These are phyloP conservation scores for Euphorbia pulcherrima DNA, from an alignment of 345 rosid genomes.

Conservation along the genomic window DNA sequence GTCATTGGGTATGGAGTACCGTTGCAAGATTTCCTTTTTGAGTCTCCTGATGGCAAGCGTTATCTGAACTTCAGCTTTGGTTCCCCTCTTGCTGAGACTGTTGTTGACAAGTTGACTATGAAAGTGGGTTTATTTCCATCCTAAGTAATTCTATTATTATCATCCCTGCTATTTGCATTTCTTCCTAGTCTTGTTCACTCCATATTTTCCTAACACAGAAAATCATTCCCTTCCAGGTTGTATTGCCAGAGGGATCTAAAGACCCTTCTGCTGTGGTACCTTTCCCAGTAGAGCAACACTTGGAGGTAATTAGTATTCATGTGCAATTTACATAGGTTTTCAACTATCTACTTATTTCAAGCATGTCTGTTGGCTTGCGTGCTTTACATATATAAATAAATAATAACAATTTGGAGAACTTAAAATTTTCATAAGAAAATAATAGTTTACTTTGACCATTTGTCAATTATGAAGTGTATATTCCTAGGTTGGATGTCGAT, in stretches of 20 bases:
- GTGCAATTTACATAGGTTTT: too few relatives aligned
- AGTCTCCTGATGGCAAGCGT: slow-evolving; percentile 81
- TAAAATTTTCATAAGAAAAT: neutral
- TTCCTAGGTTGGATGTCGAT: neutral
- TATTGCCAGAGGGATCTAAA: slow-evolving; percentile 92
- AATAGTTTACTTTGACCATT: slow-evolving; percentile 4
- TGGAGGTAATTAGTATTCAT: slow-evolving; percentile 49
- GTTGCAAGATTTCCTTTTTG: slow-evolving; percentile 81
- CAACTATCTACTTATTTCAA: neutral
- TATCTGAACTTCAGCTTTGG: slow-evolving; percentile 96
- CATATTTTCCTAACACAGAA: slow-evolving; percentile 16
- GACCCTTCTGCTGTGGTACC: slow-evolving; percentile 81
- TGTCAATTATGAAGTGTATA: neutral
- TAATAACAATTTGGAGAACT: neutral
- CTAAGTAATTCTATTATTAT: slow-evolving; percentile 7
- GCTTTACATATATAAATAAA: neutral
- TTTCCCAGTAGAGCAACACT: slow-evolving; percentile 69
- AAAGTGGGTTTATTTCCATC: slow-evolving; percentile 51
- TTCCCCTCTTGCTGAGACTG: slow-evolving; percentile 79
- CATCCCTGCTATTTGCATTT: slow-evolving; percentile 4
- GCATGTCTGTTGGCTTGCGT: neutral
- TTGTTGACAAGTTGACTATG: slow-evolving; percentile 79
- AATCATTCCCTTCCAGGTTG: slow-evolving; percentile 64
- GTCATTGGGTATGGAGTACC: slow-evolving; percentile 87
- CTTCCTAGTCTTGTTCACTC: slow-evolving; percentile 10